Conservation (phyloP, 768 basidiomycete genomes). For the Pleurotus cornucopiae region DNA sequence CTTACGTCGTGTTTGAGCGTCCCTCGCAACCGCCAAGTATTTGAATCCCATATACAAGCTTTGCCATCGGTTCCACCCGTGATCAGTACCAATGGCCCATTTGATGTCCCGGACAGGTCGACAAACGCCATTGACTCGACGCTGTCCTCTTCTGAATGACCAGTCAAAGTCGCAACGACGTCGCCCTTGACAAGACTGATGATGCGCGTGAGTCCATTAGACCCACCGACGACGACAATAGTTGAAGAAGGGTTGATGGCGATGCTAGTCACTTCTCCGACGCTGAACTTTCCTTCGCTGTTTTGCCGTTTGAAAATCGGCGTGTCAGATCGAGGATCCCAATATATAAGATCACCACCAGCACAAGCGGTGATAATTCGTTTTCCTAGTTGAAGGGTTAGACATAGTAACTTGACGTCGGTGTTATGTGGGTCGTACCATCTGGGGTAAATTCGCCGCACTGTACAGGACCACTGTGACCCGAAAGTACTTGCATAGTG, state of each 20-base stretch:
- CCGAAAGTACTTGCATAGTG: constrained; percentile 94
- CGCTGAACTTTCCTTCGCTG: constrained; percentile 66
- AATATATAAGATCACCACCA: constrained; percentile 78
- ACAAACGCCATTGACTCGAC: constrained; percentile 85
- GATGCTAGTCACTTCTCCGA: constrained; percentile 84
- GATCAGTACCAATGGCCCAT: constrained; percentile 61
- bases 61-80: constrained; percentile 94
- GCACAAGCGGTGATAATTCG: constrained; percentile 83
- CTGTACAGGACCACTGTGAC: constrained; percentile 80
- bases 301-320: constrained; percentile 80
- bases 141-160: constrained; percentile 84
- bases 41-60: constrained; percentile 91
- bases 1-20: constrained; percentile 80
- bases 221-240: constrained; percentile 87
- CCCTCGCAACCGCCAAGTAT: constrained; percentile 77
- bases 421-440: constrained; percentile 36
- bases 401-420: background rate
- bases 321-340: constrained; percentile 81
- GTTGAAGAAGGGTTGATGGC: constrained; percentile 84
- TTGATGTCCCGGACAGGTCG: constrained; percentile 57
- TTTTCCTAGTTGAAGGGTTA: constrained; percentile 52
- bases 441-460: constrained; percentile 92
- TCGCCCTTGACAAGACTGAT: constrained; percentile 86
- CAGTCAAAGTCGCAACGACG: constrained; percentile 70
- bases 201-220: constrained; percentile 80